Evolutionary conservation across 805 yeast genomes (phyloP), one percentile per base, ranked within the genome.

Genomic region (Schwanniomyces pseudopolymorphus): DNA sequence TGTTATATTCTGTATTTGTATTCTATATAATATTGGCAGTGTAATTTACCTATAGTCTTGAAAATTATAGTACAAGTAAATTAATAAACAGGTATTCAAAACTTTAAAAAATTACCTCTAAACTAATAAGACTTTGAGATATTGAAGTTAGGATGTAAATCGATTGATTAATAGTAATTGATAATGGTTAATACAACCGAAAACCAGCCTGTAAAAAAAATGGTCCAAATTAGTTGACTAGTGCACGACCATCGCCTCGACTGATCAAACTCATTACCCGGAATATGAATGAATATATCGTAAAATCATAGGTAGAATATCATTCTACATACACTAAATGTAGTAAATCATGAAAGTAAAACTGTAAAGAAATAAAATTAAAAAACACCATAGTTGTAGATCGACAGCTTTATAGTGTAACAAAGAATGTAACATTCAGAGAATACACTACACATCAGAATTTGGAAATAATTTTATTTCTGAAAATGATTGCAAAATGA

Each of bases 31-130:
- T 36, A 21, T 36, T 19, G 25, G 16, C 2, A 36, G 39, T 9
- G 39, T 36, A 8, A 22, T 22, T 21, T 16, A 36, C 14, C 9
- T 20, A 19, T 36, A 20, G 22, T 19, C 7, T 19, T 38, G 21
- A 38, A 14, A 38, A n/a, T 38, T 38, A 38, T 38, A 22, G 28
- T 38, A 38, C 40, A 38, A 38, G 28, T 22, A 38, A 22, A 16
- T 24, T 20, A 21, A 20, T 36, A 36, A 36, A 31, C 35, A 26
- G 35, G 35, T 31, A 31, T 31, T 31, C 35, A 31, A 17, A 31
- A 14, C 20, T 31, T 31, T 31, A 7, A 31, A 31, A 26, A 31
- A 31, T 31, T 31, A 31, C 35, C 35, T 31, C 35, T 31, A 31
- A 31, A 31, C 35, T 31, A 7, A 31, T 31, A 14, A 31, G 20